Conservation (phyloP, 352 stramenopile species). For the Achlya hypogyna region DNA sequence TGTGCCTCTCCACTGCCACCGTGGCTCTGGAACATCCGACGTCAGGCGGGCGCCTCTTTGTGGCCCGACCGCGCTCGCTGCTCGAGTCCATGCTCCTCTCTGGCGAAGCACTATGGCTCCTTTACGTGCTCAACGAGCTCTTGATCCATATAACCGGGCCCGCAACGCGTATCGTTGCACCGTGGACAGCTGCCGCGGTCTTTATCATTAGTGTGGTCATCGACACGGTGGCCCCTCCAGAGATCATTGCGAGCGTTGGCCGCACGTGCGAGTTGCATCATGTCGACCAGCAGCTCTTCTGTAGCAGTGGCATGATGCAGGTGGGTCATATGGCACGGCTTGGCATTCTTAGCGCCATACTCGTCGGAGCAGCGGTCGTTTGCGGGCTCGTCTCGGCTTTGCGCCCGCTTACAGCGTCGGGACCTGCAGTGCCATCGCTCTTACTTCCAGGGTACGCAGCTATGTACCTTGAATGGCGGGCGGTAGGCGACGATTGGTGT, state of each 20-base stretch:
- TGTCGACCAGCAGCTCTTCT: neutral
- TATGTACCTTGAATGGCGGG: neutral
- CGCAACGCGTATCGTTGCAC: neutral
- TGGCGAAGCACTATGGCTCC: conserved; percentile 1
- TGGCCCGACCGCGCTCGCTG: neutral
- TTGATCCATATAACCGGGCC: neutral
- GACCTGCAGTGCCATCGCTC: neutral
- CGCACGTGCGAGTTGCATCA: neutral
- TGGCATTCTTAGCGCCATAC: too few species aligned
- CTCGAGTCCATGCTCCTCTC: neutral
- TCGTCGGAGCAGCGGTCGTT: neutral
- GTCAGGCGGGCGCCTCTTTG: neutral
- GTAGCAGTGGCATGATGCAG: neutral
- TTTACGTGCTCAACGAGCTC: conserved; percentile 7
- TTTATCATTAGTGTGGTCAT: neutral
- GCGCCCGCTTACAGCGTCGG: neutral
- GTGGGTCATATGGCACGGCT: neutral
- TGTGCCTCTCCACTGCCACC: conserved; percentile 3
- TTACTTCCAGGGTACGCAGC: neutral
- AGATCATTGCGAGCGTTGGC: neutral
- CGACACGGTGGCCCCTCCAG: neutral
- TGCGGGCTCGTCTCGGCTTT: neutral
- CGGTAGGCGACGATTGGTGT: neutral
- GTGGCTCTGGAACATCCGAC: neutral
- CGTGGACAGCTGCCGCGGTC: neutral